Percentiles rank a stretch among this genome's conserved stretches.
Conservation (phyloP, 305 asterid species). For the Fraxinus xanthoxyloides region DNA sequence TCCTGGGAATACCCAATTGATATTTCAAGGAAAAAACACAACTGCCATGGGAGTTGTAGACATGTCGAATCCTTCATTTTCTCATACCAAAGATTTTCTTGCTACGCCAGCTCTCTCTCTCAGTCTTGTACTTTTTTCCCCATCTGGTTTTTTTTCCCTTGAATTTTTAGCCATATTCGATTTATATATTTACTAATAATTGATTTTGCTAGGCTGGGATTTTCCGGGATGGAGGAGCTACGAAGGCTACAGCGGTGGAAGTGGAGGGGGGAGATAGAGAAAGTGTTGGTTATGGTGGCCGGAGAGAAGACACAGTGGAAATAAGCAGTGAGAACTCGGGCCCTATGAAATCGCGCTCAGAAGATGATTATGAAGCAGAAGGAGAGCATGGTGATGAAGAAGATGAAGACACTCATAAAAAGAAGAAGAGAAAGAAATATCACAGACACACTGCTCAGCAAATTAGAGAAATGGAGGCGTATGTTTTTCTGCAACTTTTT, state of each 20-base stretch:
- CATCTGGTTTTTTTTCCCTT: neutral
- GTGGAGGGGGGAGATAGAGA: conserved; percentile 24
- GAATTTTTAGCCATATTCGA: neutral
- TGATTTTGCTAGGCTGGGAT: conserved; percentile 53
- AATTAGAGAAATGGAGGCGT: conserved; percentile 83
- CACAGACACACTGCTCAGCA: conserved; percentile 80
- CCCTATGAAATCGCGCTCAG: conserved; percentile 51
- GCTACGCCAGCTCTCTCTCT: conserved; percentile 65
- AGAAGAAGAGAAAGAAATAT: conserved; percentile 68
- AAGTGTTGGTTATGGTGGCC: conserved; percentile 24
- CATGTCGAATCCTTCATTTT: conserved; percentile 30
- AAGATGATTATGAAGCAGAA: conserved; percentile 52
- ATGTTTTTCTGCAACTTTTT: conserved; percentile 22
- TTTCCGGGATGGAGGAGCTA: conserved; percentile 36
- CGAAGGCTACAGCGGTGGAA: conserved; percentile 8
- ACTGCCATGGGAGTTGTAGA: conserved; percentile 40
- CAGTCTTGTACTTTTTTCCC: conserved; percentile 39
- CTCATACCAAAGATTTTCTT: conserved; percentile 38
- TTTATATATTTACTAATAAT: neutral
- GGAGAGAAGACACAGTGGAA: conserved; percentile 45
- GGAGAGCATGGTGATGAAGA: conserved; percentile 47
- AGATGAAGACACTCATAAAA: conserved; percentile 34
- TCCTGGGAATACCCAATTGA: neutral
- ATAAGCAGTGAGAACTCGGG: conserved; percentile 80
- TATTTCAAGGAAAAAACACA: neutral